phyloP scores from a whole-genome alignment of 163 green algal genomes.

The Prototheca cutis region DNA sequence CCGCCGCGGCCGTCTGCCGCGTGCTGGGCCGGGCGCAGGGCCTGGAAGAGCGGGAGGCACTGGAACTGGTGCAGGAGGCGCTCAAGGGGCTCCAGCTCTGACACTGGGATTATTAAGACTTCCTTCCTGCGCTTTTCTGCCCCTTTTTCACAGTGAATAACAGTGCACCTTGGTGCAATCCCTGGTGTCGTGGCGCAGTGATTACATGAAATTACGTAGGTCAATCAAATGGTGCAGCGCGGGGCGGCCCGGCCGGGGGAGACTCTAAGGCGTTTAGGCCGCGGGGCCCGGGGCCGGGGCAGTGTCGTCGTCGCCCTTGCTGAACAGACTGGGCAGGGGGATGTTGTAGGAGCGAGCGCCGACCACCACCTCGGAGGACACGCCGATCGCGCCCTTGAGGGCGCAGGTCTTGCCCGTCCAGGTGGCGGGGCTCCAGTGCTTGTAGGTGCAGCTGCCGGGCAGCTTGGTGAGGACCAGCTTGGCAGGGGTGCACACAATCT shows the following conservation, averaged over 20 bases:
- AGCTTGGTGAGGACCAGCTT: slow-evolving; percentile 13
- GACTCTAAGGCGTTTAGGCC: too few species aligned
- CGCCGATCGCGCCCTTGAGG: slow-evolving; percentile 11
- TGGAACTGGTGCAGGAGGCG: not conserved
- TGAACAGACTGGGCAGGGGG: slow-evolving; percentile 4
- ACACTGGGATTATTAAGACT: too few species aligned
- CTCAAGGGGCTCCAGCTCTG: too few species aligned
- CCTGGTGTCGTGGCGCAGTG: too few species aligned
- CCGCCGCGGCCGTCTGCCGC: not conserved
- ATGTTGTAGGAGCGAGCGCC: slow-evolving; percentile 17
- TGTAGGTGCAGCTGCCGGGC: slow-evolving; percentile 14
- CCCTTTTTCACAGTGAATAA: too few species aligned
- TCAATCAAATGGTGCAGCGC: too few species aligned
- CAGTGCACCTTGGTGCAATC: too few species aligned
- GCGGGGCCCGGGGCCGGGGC: too few species aligned
- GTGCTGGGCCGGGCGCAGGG: not conserved
- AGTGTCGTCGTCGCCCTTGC: not conserved
- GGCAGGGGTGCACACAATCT: slow-evolving; percentile 15
- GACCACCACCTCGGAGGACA: slow-evolving; percentile 1
- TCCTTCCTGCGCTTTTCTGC: too few species aligned
- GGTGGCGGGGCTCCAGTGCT: slow-evolving; percentile 1
- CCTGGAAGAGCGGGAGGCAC: not conserved
- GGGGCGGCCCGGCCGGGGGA: too few species aligned
- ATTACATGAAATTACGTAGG: too few species aligned
- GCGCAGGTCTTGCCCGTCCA: slow-evolving; percentile 26